phyloP scores from a whole-genome alignment of 2,329 filamentous ascomycete genomes.

The Calonectria pauciramosa region DNA sequence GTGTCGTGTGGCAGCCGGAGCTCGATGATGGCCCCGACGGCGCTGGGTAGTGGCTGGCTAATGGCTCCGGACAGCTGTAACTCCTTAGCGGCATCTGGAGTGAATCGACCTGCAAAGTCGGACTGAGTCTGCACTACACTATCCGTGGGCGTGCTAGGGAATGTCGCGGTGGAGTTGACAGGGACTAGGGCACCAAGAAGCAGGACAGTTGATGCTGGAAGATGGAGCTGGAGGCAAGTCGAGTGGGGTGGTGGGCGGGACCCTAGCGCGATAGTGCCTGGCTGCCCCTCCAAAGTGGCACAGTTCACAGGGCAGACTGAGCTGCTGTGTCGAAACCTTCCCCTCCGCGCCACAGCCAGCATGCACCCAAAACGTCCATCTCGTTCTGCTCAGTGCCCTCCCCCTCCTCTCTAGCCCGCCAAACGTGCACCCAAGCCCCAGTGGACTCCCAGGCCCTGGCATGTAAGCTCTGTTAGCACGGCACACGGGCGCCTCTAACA shows the following conservation, averaged over 20 bases:
- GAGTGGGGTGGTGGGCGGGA: neutral
- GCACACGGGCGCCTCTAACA: conserved; percentile 17
- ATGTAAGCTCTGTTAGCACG: conserved; percentile 9
- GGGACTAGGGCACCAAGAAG: conserved; percentile 1
- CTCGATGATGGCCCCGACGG: conserved; percentile 8
- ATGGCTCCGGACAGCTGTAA: neutral
- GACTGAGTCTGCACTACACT: neutral
- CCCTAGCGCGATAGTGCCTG: neutral
- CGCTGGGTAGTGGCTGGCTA: neutral
- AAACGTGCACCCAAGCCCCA: conserved; percentile 10
- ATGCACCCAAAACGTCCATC: conserved; percentile 11
- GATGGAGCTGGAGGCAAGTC: neutral
- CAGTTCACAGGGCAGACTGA: conserved; percentile 11
- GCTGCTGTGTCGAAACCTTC: conserved; percentile 22
- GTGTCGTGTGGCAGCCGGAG: conserved; percentile 2
- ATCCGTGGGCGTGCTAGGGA: neutral
- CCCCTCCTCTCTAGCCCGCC: neutral
- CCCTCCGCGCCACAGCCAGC: neutral
- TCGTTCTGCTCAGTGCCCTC: neutral
- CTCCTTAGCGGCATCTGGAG: neutral
- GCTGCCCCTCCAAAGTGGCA: conserved; percentile 8
- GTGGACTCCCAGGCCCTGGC: conserved; percentile 3
- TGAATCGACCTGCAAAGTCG: neutral
- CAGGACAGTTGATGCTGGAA: conserved; percentile 2
- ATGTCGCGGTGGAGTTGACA: neutral